A percentile compares a stretch with the other conserved stretches of the same genome.
phyloP scores from a whole-genome alignment of 2,329 filamentous ascomycete species.

The Trichoderma atroviride region DNA sequence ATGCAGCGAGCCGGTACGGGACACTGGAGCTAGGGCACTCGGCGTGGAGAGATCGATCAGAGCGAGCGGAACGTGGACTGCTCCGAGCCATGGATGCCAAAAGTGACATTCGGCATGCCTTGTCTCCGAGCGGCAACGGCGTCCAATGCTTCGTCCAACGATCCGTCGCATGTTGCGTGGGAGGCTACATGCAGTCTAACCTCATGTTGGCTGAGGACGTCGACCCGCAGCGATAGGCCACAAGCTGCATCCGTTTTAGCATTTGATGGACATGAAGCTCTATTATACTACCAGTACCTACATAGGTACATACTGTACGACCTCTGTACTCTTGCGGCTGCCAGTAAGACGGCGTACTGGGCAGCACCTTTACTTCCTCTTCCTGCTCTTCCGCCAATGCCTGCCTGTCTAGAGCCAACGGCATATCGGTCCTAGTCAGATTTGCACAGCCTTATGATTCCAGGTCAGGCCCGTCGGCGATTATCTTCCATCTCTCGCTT shows the following conservation, averaged over 20 bases:
- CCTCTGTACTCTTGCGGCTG: neutral
- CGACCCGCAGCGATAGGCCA: slow-evolving; percentile 12
- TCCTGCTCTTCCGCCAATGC: neutral
- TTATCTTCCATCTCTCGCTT: slow-evolving; percentile 16
- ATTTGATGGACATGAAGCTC: neutral
- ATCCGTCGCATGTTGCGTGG: slow-evolving; percentile 9
- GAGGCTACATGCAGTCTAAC: neutral
- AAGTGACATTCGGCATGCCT: neutral
- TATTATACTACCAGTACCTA: too few relatives aligned
- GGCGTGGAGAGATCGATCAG: neutral
- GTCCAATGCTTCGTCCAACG: neutral
- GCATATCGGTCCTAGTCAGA: neutral
- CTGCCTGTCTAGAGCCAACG: neutral
- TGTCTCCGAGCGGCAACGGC: slow-evolving; percentile 8
- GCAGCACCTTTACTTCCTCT: neutral
- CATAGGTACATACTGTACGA: neutral
- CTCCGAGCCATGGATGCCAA: neutral
- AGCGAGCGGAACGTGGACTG: neutral
- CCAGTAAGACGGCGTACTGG: neutral
- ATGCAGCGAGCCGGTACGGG: neutral
- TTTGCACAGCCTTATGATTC: slow-evolving; percentile 14
- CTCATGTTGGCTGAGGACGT: slow-evolving; percentile 1
- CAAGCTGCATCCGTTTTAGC: slow-evolving; percentile 9
- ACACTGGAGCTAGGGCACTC: neutral
- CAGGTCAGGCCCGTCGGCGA: neutral